Evolutionary conservation across 2,329 filamentous ascomycete genomes (phyloP), one percentile per base, ranked within the genome.

Genomic region (Colletotrichum spaethianum): DNA sequence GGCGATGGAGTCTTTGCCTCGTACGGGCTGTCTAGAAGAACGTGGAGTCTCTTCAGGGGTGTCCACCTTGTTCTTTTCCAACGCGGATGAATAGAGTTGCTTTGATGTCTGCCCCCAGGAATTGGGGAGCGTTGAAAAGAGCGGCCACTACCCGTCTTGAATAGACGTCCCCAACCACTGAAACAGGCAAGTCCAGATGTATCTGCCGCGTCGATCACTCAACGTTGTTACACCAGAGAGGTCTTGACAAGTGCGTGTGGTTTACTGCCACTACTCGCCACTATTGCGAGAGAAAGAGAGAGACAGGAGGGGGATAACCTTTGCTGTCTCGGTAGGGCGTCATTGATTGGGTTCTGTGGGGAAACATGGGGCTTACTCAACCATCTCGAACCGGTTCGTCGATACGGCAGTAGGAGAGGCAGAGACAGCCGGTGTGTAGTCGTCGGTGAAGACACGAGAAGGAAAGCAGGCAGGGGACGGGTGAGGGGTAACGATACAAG

Each of bases 141-240:
- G 50, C 57, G 59, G 57, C 63, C 33, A 52, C 52, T 63, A 42
- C 57, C 59, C 59, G 33, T 55, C 67, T 67, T 57, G 36, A 46
- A 31, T 55, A 38, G 31, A 57, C 56, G 63, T 40, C 46, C 56
- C 40, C 20, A 31, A 67, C 56, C 64, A 65, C 36, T 63, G 65
- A 53, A 72, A 63, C 50, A 52, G 55, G 59, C 59, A 52, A 63
- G 36, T 28, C 48, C 59, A 68, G 57, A 20, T 33, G 63, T 59
- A 68, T 63, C 44, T 63, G 57, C 52, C 52, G 64, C 38, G 69
- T 38, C 69, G 52, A 68, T 68, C 50, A 40, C 59, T 68, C 64
- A 68, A 68, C 64, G 42, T 38, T 52, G 44, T 53, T 68, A 64
- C 65, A 59, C 63, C 52, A 53, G 46, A 31, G 56, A 48, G 56